Percentiles rank a stretch among this genome's conserved stretches.
Conservation (phyloP, 306 rosid genomes). For the Carpinus viminea region DNA sequence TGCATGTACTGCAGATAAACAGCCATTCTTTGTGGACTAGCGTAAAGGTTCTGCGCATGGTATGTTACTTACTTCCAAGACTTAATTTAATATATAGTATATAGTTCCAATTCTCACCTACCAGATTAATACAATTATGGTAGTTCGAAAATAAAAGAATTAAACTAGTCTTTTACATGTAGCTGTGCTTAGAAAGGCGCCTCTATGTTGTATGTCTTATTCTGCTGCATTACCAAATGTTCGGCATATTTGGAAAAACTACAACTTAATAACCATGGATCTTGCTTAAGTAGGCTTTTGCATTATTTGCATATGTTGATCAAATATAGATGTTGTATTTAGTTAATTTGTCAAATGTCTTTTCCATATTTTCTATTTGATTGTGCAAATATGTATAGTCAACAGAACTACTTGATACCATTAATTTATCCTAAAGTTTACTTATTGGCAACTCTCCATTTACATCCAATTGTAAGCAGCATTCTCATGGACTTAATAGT, state of each 20-base stretch:
- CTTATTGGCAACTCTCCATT: neutral
- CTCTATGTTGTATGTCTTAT: neutral
- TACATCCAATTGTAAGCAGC: neutral
- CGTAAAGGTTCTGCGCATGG: neutral
- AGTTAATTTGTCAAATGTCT: neutral
- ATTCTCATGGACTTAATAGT: constrained; percentile 2
- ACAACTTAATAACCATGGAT: neutral
- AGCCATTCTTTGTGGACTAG: neutral
- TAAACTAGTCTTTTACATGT: neutral
- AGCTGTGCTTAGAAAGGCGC: neutral
- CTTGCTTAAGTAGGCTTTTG: neutral
- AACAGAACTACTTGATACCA: neutral
- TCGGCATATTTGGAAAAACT: neutral
- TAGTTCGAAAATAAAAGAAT: neutral
- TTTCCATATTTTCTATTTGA: neutral
- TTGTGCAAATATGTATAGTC: neutral
- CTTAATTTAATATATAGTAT: too few species aligned
- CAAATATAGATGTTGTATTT: neutral
- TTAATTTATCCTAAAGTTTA: neutral
- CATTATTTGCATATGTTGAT: neutral
- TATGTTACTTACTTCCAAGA: neutral
- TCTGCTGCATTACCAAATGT: neutral
- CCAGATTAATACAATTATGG: neutral
- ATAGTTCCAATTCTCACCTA: too few species aligned
- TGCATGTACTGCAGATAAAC: neutral